Evolutionary conservation across 805 yeast species (phyloP).

Genomic region (Maudiozyma turicensis): DNA sequence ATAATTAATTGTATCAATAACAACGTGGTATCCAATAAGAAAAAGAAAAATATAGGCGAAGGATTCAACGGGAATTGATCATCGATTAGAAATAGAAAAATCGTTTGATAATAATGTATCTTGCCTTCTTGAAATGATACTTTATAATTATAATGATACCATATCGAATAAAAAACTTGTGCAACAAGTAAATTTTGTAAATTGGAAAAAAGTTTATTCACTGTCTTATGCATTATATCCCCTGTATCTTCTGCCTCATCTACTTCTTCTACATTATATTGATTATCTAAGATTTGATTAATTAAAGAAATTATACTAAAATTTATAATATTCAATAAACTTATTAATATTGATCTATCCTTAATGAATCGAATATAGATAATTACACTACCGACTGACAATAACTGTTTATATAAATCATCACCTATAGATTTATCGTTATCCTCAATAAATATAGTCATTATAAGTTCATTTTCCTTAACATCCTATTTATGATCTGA

Average conservation of each 20-base stretch:
- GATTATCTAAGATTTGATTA: conserved; percentile 1
- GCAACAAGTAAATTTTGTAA: background rate
- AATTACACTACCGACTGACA: conserved; percentile 6
- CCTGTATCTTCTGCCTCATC: background rate
- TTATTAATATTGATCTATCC: conserved; percentile 16
- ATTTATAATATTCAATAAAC: conserved; percentile 8
- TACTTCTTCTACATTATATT: background rate
- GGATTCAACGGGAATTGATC: background rate
- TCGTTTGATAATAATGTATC: background rate
- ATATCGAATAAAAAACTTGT: background rate
- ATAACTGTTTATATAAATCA: background rate
- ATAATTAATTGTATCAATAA: background rate
- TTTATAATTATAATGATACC: background rate
- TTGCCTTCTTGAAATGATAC: too few relatives aligned
- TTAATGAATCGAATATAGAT: conserved; percentile 16
- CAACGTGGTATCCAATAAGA: background rate
- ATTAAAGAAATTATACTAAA: conserved; percentile 7
- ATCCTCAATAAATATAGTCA: too few relatives aligned
- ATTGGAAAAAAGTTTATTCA: background rate
- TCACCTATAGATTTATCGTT: too few relatives aligned
- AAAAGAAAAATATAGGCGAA: background rate
- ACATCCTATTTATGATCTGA: too few relatives aligned
- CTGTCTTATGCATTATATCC: background rate
- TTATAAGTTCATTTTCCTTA: too few relatives aligned
- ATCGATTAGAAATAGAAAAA: background rate